Conservation (phyloP, 2,329 filamentous ascomycete species). For the Aspergillus fumigatus region DNA sequence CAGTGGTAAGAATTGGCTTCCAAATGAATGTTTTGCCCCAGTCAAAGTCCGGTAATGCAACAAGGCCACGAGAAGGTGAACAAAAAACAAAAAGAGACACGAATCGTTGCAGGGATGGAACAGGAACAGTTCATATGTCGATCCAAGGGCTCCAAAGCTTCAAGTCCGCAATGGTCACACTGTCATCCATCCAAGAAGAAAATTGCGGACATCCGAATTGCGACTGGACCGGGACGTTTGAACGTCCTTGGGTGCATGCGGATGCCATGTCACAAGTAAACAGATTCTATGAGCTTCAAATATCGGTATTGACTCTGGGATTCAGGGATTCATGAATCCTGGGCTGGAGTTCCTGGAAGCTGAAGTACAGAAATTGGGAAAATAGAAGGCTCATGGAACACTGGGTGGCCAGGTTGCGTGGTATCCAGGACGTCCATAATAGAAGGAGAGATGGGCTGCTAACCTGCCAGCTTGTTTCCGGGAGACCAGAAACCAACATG, state of each 20-base stretch:
- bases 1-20: constrained; percentile 72
- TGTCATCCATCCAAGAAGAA: constrained; percentile 2
- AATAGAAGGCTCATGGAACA: constrained; percentile 9
- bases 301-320: background rate
- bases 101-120: background rate
- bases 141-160: background rate
- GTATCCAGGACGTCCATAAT: constrained; percentile 24
- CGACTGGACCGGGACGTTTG: background rate
- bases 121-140: background rate
- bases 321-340: background rate
- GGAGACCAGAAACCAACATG: constrained; percentile 97
- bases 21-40: constrained; percentile 36
- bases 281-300: background rate
- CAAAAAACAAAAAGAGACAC: background rate
- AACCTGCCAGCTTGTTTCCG: constrained; percentile 99
- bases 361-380: constrained; percentile 13
- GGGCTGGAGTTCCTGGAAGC: background rate
- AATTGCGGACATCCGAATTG: background rate
- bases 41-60: constrained; percentile 8
- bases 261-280: background rate
- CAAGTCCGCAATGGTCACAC: background rate
- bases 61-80: constrained; percentile 13
- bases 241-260: background rate
- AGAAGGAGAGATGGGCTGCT: constrained; percentile 51
- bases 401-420: constrained; percentile 11